Conservation (phyloP, 768 basidiomycete genomes). For the Collybiopsis luxurians region DNA sequence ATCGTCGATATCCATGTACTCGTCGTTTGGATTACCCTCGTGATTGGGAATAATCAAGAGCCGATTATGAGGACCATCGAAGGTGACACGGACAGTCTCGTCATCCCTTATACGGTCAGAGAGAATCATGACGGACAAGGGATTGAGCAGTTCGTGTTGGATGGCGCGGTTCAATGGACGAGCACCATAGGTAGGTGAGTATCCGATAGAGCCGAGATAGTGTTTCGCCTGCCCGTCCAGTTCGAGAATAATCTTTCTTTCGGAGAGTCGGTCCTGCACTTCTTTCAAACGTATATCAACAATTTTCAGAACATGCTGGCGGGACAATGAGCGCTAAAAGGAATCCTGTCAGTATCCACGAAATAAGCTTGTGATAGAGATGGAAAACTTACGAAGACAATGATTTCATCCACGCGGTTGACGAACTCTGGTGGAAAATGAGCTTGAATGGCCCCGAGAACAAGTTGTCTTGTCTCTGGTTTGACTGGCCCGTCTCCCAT, state of each 20-base stretch:
- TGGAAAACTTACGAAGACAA: constrained; percentile 56
- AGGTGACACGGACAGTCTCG: constrained; percentile 71
- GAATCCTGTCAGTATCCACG: too few relatives aligned
- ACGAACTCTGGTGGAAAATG: constrained; percentile 95
- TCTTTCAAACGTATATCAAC: constrained; percentile 88
- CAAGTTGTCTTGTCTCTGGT: constrained; percentile 55
- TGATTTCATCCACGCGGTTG: constrained; percentile 85
- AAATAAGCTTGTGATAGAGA: neutral
- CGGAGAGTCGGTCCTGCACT: constrained; percentile 74
- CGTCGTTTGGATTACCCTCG: constrained; percentile 46
- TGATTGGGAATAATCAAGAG: constrained; percentile 84
- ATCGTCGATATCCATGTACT: constrained; percentile 60
- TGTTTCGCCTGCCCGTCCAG: constrained; percentile 75
- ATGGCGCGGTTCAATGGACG: constrained; percentile 90
- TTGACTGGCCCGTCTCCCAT: constrained; percentile 70
- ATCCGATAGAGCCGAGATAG: constrained; percentile 73
- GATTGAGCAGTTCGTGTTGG: constrained; percentile 90
- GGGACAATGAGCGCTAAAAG: constrained; percentile 76
- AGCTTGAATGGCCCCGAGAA: constrained; percentile 74
- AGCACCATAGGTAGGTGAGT: constrained; percentile 84
- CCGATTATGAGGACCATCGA: constrained; percentile 81
- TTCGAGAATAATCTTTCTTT: constrained; percentile 77
- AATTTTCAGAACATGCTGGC: constrained; percentile 74
- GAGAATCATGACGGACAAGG: constrained; percentile 81
- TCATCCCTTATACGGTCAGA: constrained; percentile 80